These are phyloP conservation scores for Conticribra guillardii DNA, from an alignment of 108 stramenopile genomes.

Conservation along the genomic window DNA sequence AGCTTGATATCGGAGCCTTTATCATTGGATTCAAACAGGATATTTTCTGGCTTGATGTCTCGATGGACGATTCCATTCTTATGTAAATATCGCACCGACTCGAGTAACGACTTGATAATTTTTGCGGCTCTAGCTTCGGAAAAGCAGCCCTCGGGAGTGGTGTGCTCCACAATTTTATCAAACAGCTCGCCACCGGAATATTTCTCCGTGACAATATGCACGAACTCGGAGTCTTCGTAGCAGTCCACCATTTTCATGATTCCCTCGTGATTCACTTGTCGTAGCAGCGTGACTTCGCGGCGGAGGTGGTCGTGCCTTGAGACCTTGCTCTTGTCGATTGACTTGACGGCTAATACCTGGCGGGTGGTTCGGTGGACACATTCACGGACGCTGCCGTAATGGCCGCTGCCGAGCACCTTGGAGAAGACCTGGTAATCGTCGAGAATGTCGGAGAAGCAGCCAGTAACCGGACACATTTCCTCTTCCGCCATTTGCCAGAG, in stretches of 20 bases:
- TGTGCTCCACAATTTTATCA: constrained; percentile 30
- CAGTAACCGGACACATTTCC: constrained; percentile 1
- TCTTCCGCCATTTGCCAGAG: too few species aligned
- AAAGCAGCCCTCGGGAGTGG: constrained; percentile 20
- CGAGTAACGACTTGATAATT: constrained; percentile 50
- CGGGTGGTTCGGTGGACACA: constrained; percentile 38
- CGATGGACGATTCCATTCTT: constrained; percentile 59
- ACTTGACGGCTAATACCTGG: constrained; percentile 58
- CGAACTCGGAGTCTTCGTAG: constrained; percentile 37
- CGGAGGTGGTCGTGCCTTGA: constrained; percentile 19
- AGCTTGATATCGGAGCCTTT: constrained; percentile 41
- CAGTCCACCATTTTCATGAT: too few species aligned
- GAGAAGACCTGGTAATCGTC: constrained; percentile 20
- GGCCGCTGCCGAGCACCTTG: constrained; percentile 16
- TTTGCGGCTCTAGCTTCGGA: constrained; percentile 50
- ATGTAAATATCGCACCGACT: constrained; percentile 64
- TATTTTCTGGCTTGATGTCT: constrained; percentile 79
- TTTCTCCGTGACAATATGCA: constrained; percentile 61
- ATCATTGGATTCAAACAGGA: too few species aligned
- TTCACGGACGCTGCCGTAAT: constrained; percentile 21
- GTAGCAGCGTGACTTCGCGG: constrained; percentile 17
- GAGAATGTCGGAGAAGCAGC: not conserved
- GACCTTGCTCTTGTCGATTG: constrained; percentile 51
- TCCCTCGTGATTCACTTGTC: constrained; percentile 19
- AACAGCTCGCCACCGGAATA: constrained; percentile 76